Base-by-base conservation (phyloP, 345 rosid genomes). In the Turritis glabra region DNA sequence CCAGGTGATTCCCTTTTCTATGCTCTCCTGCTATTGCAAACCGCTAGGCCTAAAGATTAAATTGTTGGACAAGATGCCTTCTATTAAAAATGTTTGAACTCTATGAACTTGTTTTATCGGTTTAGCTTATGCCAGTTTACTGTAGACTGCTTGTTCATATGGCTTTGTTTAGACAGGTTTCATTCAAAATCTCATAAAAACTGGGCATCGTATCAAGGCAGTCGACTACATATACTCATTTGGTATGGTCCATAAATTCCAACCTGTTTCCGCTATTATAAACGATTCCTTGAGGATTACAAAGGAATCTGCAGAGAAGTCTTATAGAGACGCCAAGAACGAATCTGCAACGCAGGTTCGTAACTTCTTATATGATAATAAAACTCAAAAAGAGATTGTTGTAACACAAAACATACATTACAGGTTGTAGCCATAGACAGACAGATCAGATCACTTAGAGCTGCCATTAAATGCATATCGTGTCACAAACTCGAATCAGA, bases 211-310 rank as follows among this genome's bases (percentile, higher is more conserved):
- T 23, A 14, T 81, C 4, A 61, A 69, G 57, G 88, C 88, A 64
- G 40, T 82, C 12, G 65, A 69, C 26, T 81, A 77, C 77, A 81
- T 83, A 29, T 69, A 57, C 76, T 64, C 72, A 48, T 64, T 82
- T 22, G 68, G 64, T 51, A 40, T 82, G 82, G 71, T 59, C 41
- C 69, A 81, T 2, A 71, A 60, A 68, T 84, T 84, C 41, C 78
- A 71, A 18, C 81, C 77, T 1, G 61, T 79, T 3, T 61, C 79
- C 0, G 52, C 60, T 30, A 60, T 86, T 13, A 51, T 86, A 73
- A 58, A 74, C 19, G 78, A 86, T 19, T 50, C 29, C 71, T 62
- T 82, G 74, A 77, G 50, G 61, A 69, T 51, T 18, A 77, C 79
- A 19, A 72, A 64, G 64, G 61, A 52, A 19, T 51, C 25, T 23